Evolutionary conservation across 768 basidiomycete species (phyloP).

Genomic region (Hericium rajendrae): DNA sequence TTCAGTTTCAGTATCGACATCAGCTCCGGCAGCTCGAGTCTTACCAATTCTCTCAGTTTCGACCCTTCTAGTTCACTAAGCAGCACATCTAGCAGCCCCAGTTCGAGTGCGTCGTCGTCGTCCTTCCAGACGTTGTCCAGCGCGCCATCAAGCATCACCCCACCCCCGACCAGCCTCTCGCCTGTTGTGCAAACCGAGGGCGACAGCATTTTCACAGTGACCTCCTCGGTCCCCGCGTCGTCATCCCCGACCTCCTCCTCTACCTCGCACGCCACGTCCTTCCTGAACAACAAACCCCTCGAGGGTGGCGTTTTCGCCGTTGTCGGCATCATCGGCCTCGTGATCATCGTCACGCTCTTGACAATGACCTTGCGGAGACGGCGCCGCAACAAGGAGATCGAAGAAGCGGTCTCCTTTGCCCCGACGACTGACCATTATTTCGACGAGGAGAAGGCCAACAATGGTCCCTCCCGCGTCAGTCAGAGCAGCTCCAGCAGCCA

Average conservation of each 20-base stretch:
- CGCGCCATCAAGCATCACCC: background rate
- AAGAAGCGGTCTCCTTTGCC: conserved; percentile 18
- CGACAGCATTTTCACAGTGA: conserved; percentile 14
- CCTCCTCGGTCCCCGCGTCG: conserved; percentile 17
- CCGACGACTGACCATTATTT: background rate
- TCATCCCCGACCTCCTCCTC: conserved; percentile 19
- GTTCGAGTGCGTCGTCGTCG: conserved; percentile 2
- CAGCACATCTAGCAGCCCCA: background rate
- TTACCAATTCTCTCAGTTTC: background rate
- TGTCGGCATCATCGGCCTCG: conserved; percentile 38
- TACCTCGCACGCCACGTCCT: conserved; percentile 25
- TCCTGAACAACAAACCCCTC: conserved; percentile 60
- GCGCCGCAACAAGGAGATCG: conserved; percentile 24
- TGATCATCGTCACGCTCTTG: conserved; percentile 32
- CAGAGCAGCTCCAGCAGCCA: background rate
- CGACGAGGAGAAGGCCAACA: conserved; percentile 1
- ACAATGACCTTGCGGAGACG: conserved; percentile 43
- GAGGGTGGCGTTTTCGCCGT: conserved; percentile 48
- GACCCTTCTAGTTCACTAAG: background rate
- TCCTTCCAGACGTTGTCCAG: background rate
- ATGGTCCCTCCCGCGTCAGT: background rate
- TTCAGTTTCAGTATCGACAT: too few relatives aligned
- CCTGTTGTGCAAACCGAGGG: conserved; percentile 3
- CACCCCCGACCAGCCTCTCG: background rate
- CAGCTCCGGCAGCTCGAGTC: too few relatives aligned